These are phyloP conservation scores for Bonia amplexicaulis DNA, from an alignment of 176 grass and related monocot genomes.

Conservation along the genomic window DNA sequence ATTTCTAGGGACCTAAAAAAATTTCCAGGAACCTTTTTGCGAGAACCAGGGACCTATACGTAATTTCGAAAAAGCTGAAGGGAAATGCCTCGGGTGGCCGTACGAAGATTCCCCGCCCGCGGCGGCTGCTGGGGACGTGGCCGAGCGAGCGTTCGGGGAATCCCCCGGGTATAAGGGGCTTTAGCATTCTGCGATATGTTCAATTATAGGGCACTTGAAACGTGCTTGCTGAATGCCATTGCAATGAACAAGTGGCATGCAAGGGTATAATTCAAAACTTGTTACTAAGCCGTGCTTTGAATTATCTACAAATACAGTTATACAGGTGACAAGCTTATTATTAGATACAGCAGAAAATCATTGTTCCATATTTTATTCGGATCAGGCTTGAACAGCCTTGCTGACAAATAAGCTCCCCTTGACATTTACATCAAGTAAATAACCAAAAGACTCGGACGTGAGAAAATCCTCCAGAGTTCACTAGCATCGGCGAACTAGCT, in stretches of 20 bases:
- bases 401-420: neutral
- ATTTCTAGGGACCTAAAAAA: no score
- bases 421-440: constrained; percentile 36
- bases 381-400: constrained; percentile 23
- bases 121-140: no score
- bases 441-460: neutral
- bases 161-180: no score
- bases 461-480: constrained; percentile 6
- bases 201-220: neutral
- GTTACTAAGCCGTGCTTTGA: neutral
- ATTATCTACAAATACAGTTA: neutral
- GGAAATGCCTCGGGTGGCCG: no score
- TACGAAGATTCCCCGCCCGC: no score
- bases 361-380: constrained; percentile 36
- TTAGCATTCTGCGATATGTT: neutral
- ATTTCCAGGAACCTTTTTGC: no score
- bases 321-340: neutral
- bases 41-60: no score
- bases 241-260: neutral
- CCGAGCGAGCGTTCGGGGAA: no score
- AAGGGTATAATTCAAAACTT: neutral
- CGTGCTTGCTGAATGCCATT: neutral
- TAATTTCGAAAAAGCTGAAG: no score
- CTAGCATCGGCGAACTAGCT: constrained; percentile 27
- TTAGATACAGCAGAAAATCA: neutral